Percentiles rank a stretch among this genome's conserved stretches.
Evolutionary conservation across 2,329 filamentous ascomycete species (phyloP).

Genomic region (Sporothrix euskadiensis): DNA sequence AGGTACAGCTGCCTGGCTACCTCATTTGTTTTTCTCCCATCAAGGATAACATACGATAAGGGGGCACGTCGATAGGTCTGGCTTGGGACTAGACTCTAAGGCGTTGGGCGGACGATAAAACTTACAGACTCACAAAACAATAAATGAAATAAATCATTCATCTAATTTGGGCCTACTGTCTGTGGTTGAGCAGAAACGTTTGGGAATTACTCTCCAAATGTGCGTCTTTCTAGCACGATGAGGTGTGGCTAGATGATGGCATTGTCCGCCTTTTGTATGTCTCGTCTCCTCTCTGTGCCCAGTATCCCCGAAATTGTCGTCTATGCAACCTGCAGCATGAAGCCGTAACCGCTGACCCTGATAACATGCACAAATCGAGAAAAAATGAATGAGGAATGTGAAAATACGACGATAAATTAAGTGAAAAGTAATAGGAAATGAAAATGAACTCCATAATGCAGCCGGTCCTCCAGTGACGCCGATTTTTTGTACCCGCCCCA

Average conservation of each 20-base stretch:
- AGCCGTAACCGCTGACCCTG: no score
- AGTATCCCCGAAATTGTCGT: not conserved
- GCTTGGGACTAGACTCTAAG: not conserved
- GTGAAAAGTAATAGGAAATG: not conserved
- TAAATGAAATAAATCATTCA: not conserved
- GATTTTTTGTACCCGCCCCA: not conserved
- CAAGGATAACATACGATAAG: not conserved
- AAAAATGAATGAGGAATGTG: not conserved
- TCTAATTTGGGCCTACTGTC: not conserved
- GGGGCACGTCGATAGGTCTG: not conserved
- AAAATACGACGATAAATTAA: not conserved
- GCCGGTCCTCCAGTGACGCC: conserved; percentile 25
- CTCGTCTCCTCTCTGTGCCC: not conserved
- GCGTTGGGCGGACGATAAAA: not conserved
- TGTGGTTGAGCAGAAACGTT: no score
- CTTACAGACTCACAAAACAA: not conserved
- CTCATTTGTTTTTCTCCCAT: not conserved
- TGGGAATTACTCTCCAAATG: not conserved
- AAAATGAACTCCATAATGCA: conserved; percentile 27
- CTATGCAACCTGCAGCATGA: not conserved
- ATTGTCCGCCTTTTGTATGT: not conserved
- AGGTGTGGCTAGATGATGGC: not conserved
- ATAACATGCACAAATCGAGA: conserved; percentile 8
- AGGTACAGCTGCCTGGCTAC: not conserved
- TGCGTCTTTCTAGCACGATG: not conserved